Evolutionary conservation across 1,284 basidiomycete genomes (phyloP), one percentile per base, ranked within the genome.

Genomic region (Leccinum pachyderme): DNA sequence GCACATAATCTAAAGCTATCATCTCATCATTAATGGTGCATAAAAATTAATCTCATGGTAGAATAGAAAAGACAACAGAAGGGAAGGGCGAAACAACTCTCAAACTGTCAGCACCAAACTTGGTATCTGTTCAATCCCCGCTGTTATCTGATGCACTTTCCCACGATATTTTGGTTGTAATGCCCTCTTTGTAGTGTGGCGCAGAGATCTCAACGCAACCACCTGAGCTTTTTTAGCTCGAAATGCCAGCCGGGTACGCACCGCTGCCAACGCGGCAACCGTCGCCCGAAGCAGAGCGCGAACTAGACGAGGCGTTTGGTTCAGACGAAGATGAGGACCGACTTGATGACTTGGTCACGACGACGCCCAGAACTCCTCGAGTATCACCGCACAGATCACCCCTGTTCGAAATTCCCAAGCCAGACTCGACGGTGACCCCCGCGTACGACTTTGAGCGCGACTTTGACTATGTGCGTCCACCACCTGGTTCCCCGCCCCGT

Each of bases 361-460:
- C 51, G 18, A 53, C n/a, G 12, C 11, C 39, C 39, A 43, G 18
- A 11, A 43, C 35, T n/a, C 35, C n/a, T 37, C 35, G 39, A 9
- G 18, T 22, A 51, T 51, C 53, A 35, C 59, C 50, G 49, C 22
- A 54, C 53, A 60, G 51, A 41, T 49, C 46, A 6, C 51, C 43
- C 48, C 6, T 48, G n/a, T 7, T 18, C 18, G 55, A 52, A 29
- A 12, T 35, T 1, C 28, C 33, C 32, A 66, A 62, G 46, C 1
- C 46, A 2, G 52, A 33, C 27, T 5, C 57, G 8, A n/a, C 37
- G 4, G 11, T 45, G 11, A 71, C 77, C 31, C 77, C 74, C 15
- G 65, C 71, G 15, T 94, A 95, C 69, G 90, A 94, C 71, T 94
- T 93, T 72, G 91, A 93, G 69, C 78, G 89, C 28, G 87, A 91